phyloP scores from a whole-genome alignment of 2,329 filamentous ascomycete genomes.

The Xylaria sp. region DNA sequence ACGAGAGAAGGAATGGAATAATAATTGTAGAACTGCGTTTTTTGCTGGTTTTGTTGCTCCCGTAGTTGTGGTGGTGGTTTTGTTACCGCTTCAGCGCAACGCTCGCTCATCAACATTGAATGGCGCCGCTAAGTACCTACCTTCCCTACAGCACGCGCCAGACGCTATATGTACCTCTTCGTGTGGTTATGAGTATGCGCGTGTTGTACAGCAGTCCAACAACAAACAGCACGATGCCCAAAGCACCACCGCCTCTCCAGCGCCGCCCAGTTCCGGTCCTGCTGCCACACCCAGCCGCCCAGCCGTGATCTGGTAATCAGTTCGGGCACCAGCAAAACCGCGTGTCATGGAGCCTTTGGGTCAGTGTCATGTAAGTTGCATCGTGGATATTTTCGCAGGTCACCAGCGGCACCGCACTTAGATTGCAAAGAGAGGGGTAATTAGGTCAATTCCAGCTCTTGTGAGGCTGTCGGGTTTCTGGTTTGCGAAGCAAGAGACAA shows the following conservation, averaged over 20 bases:
- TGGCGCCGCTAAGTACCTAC: neutral
- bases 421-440: neutral
- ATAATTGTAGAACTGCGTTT: conserved; percentile 2
- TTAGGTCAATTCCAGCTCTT: neutral
- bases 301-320: conserved; percentile 18
- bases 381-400: conserved; percentile 5
- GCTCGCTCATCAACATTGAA: neutral
- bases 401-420: conserved; percentile 1
- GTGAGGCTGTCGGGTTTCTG: conserved; percentile 3
- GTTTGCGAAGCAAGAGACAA: conserved; percentile 28
- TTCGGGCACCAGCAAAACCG: conserved; percentile 27
- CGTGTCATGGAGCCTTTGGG: conserved; percentile 36
- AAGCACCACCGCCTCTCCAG: conserved; percentile 29
- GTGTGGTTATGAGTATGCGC: neutral
- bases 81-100: conserved; percentile 15
- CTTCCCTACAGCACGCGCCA: neutral
- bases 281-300: conserved; percentile 21
- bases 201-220: neutral
- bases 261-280: conserved; percentile 7
- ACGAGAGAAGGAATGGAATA: neutral
- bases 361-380: conserved; percentile 15
- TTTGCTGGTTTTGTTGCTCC: neutral
- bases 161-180: conserved; percentile 9
- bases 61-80: conserved; percentile 11
- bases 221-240: conserved; percentile 28